Evolutionary conservation across 1,284 basidiomycete genomes (phyloP).

Genomic region (Tilletia caries): DNA sequence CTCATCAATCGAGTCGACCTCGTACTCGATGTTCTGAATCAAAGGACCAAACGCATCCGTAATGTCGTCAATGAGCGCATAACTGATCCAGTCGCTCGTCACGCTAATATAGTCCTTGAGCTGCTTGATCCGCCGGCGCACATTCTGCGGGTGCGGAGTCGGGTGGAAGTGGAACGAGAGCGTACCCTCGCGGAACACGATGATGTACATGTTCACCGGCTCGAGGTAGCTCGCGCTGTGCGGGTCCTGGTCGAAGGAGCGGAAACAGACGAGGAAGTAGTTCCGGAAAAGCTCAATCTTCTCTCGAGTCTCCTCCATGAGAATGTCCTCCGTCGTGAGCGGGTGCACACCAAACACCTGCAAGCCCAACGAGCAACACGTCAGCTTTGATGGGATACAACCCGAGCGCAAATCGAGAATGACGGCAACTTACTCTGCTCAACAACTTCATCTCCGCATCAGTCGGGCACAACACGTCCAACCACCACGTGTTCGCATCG

Average conservation of each 20-base stretch:
- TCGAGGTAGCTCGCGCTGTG: slow-evolving; percentile 97
- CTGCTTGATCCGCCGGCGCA: slow-evolving; percentile 95
- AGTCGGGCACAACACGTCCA: slow-evolving; percentile 89
- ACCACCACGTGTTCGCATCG: slow-evolving; percentile 91
- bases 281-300: slow-evolving; percentile 99
- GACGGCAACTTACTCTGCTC: slow-evolving; percentile 55
- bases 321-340: slow-evolving; percentile 96
- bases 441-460: slow-evolving; percentile 98
- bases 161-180: slow-evolving; percentile 95
- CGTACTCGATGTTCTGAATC: slow-evolving; percentile 97
- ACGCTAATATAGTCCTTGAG: slow-evolving; percentile 99
- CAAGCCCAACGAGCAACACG: slow-evolving; percentile 17
- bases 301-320: slow-evolving; percentile 98
- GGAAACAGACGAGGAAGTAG: slow-evolving; percentile 99
- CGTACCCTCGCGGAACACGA: slow-evolving; percentile 97
- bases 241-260: slow-evolving; percentile 96
- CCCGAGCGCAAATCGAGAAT: background rate
- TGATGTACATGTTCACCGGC: slow-evolving; percentile 99
- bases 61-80: slow-evolving; percentile 98
- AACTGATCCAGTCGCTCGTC: slow-evolving; percentile 99
- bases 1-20: slow-evolving; percentile 98
- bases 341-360: slow-evolving; percentile 90
- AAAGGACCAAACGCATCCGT: slow-evolving; percentile 98
- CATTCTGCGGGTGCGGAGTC: slow-evolving; percentile 96
- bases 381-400: slow-evolving; percentile 9